A percentile compares a stretch with the other conserved stretches of the same genome.
Evolutionary conservation across 2,329 filamentous ascomycete species (phyloP).

Genomic region (Pseudogymnoascus sp.): DNA sequence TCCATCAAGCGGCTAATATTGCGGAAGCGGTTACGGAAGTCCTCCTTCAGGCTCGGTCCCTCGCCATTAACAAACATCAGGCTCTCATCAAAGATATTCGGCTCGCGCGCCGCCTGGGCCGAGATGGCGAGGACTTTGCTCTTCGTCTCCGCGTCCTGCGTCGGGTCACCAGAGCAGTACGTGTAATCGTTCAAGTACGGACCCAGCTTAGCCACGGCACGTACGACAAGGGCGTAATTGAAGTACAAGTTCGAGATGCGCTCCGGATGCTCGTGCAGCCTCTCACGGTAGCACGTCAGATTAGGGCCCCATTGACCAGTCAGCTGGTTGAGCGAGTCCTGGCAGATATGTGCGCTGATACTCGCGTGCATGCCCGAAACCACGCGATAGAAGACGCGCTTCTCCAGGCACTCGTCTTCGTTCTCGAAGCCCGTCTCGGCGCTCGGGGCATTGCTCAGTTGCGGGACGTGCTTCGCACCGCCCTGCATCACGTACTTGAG

Average conservation of each 20-base stretch:
- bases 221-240: constrained; percentile 92
- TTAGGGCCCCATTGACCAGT: constrained; percentile 93
- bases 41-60: constrained; percentile 77
- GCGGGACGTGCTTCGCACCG: constrained; percentile 42
- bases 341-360: constrained; percentile 92
- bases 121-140: constrained; percentile 73
- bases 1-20: constrained; percentile 98
- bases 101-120: constrained; percentile 56
- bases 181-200: constrained; percentile 74
- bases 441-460: constrained; percentile 44
- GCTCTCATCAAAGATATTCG: constrained; percentile 85
- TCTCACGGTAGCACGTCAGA: constrained; percentile 73
- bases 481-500: constrained; percentile 54
- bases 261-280: constrained; percentile 79
- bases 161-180: constrained; percentile 80
- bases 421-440: constrained; percentile 60
- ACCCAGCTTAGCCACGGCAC: constrained; percentile 83
- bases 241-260: constrained; percentile 97
- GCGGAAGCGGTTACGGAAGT: constrained; percentile 94
- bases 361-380: constrained; percentile 97
- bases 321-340: constrained; percentile 90
- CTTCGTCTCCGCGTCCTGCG: constrained; percentile 72
- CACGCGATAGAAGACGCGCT: constrained; percentile 95
- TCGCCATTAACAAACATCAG: constrained; percentile 84
- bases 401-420: constrained; percentile 92